A percentile compares a stretch with the other conserved stretches of the same genome.
phyloP scores from a whole-genome alignment of 1,139 yeast species.

The Debaryomyces nepalensis region DNA sequence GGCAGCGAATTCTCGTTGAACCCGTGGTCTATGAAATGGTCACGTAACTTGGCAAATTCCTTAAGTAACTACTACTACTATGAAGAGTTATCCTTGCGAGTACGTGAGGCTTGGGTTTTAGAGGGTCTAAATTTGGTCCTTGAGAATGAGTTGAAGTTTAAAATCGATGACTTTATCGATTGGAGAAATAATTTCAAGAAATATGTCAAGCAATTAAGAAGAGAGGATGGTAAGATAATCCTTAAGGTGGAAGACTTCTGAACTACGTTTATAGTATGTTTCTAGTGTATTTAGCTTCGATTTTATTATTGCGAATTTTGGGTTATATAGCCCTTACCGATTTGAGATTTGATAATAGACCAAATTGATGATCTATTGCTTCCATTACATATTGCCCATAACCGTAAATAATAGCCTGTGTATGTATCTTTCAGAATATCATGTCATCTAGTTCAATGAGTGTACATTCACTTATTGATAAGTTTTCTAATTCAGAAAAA shows the following conservation, averaged over 20 bases:
- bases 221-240: conserved; percentile 41
- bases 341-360: conserved; percentile 4
- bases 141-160: conserved; percentile 34
- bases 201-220: conserved; percentile 30
- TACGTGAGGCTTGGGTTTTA: conserved; percentile 35
- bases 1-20: conserved; percentile 13
- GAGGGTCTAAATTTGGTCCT: conserved; percentile 38
- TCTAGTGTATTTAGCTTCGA: not conserved
- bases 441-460: conserved; percentile 30
- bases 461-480: conserved; percentile 33
- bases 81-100: conserved; percentile 36
- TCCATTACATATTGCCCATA: not conserved
- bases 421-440: not conserved
- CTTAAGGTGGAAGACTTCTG: conserved; percentile 46
- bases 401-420: not conserved
- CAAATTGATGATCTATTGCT: conserved; percentile 3
- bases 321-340: conserved; percentile 3
- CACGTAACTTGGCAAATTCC: conserved; percentile 33
- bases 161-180: conserved; percentile 37
- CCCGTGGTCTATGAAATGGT: conserved; percentile 46
- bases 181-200: conserved; percentile 44
- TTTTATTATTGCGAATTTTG: not conserved
- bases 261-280: not conserved
- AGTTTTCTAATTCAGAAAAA: conserved; percentile 18
- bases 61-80: conserved; percentile 42